phyloP scores from a whole-genome alignment of 139 green algal genomes.

The Haematococcus sp. region DNA sequence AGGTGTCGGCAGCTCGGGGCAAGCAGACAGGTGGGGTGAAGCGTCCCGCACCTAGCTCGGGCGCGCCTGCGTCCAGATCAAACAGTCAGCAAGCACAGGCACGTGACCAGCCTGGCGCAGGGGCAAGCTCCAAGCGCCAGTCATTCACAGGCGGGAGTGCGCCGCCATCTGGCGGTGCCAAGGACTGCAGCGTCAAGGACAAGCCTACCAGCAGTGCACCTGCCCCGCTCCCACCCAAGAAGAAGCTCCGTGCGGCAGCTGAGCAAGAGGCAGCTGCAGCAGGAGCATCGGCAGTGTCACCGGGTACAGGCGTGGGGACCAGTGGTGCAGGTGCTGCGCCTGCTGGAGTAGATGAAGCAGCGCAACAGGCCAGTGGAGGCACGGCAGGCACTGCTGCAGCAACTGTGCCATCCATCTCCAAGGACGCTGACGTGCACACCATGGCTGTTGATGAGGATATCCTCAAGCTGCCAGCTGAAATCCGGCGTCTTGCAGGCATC shows the following conservation, averaged over 20 bases:
- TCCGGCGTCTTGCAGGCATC: conserved; percentile 39
- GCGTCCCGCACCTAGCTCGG: no score
- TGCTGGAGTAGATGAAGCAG: background rate
- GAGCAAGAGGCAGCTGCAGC: background rate
- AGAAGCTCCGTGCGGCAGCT: conserved; percentile 7
- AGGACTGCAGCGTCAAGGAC: background rate
- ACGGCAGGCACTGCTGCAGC: background rate
- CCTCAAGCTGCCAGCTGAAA: conserved; percentile 40
- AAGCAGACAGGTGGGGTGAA: no score
- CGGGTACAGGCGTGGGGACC: background rate
- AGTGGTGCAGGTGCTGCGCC: background rate
- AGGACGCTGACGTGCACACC: background rate
- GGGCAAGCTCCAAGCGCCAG: no score
- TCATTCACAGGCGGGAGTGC: background rate
- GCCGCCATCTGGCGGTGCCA: background rate
- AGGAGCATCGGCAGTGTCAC: background rate
- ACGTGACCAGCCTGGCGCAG: no score
- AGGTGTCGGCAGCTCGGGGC: no score
- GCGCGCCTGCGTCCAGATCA: no score
- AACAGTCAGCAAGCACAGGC: no score
- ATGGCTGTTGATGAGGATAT: conserved; percentile 14
- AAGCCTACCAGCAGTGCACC: background rate
- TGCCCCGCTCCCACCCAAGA: background rate
- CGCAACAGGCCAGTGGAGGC: background rate
- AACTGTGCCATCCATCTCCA: no score